Percentiles rank a stretch among this genome's conserved stretches.
Evolutionary conservation across 2,329 filamentous ascomycete genomes (phyloP).

Genomic region (Acephala macrosclerotiorum): DNA sequence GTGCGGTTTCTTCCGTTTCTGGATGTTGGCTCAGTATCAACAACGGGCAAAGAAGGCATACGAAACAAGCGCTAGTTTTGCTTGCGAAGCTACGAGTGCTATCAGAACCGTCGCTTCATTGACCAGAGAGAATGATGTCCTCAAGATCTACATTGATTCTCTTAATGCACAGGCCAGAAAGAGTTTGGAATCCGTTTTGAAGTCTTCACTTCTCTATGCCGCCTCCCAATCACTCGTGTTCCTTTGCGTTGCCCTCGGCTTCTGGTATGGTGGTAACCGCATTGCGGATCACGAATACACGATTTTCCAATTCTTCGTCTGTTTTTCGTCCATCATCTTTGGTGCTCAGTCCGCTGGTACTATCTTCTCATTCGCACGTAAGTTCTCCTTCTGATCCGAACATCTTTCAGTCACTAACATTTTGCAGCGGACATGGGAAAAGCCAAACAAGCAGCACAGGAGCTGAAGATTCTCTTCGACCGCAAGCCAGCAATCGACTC

Average conservation of each 20-base stretch:
- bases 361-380: slow-evolving; percentile 82
- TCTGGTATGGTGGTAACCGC: slow-evolving; percentile 88
- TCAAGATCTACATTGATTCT: slow-evolving; percentile 71
- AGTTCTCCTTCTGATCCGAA: slow-evolving; percentile 26
- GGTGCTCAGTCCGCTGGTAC: slow-evolving; percentile 90
- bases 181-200: slow-evolving; percentile 76
- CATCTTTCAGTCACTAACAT: slow-evolving; percentile 25
- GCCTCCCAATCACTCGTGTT: slow-evolving; percentile 85
- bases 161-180: slow-evolving; percentile 71
- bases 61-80: slow-evolving; percentile 81
- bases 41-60: slow-evolving; percentile 81
- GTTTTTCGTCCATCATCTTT: slow-evolving; percentile 88
- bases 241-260: slow-evolving; percentile 83
- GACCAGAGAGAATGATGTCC: slow-evolving; percentile 85
- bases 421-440: slow-evolving; percentile 81
- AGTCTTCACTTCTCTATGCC: slow-evolving; percentile 82
- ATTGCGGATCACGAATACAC: slow-evolving; percentile 75
- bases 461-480: slow-evolving; percentile 86
- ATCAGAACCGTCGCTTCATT: slow-evolving; percentile 94
- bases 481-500: slow-evolving; percentile 82
- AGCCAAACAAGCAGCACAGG: slow-evolving; percentile 81
- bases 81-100: slow-evolving; percentile 91
- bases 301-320: slow-evolving; percentile 91
- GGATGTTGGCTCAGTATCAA: slow-evolving; percentile 81
- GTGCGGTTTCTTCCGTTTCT: slow-evolving; percentile 90